Conservation (phyloP, 2,329 filamentous ascomycete species). For the Aureobasidium subglaciale region DNA sequence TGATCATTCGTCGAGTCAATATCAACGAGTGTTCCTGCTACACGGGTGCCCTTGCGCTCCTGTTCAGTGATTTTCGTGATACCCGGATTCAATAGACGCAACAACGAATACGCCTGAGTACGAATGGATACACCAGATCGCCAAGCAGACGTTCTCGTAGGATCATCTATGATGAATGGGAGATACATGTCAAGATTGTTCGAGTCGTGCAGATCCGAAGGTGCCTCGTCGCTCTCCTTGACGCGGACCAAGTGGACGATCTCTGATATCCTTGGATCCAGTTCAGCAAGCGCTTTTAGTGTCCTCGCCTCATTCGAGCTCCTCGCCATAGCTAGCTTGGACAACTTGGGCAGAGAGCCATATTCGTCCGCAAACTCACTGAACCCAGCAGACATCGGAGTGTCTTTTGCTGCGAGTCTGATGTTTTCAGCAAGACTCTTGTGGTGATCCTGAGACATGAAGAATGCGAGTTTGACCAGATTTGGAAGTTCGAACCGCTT, state of each 20-base stretch:
- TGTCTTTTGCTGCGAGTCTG: constrained; percentile 21
- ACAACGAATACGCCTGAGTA: constrained; percentile 32
- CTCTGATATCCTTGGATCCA: constrained; percentile 48
- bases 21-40: constrained; percentile 17
- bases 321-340: constrained; percentile 6
- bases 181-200: constrained; percentile 50
- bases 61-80: constrained; percentile 31
- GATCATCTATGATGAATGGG: constrained; percentile 51
- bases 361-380: constrained; percentile 29
- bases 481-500: constrained; percentile 37
- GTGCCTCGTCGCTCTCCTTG: constrained; percentile 20
- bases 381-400: constrained; percentile 22
- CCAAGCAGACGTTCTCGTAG: constrained; percentile 37
- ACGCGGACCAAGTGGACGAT: constrained; percentile 39
- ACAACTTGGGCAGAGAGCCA: constrained; percentile 10
- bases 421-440: constrained; percentile 26
- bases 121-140: constrained; percentile 31
- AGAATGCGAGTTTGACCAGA: constrained; percentile 35
- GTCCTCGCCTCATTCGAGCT: not conserved
- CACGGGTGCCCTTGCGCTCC: constrained; percentile 28
- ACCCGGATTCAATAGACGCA: constrained; percentile 19
- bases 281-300: constrained; percentile 17
- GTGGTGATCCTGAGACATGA: constrained; percentile 29
- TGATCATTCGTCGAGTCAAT: too few relatives aligned
- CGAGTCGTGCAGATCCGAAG: constrained; percentile 15